Base-by-base conservation (phyloP, 1,139 yeast species). In the Cylindricascospora bacillispora region DNA sequence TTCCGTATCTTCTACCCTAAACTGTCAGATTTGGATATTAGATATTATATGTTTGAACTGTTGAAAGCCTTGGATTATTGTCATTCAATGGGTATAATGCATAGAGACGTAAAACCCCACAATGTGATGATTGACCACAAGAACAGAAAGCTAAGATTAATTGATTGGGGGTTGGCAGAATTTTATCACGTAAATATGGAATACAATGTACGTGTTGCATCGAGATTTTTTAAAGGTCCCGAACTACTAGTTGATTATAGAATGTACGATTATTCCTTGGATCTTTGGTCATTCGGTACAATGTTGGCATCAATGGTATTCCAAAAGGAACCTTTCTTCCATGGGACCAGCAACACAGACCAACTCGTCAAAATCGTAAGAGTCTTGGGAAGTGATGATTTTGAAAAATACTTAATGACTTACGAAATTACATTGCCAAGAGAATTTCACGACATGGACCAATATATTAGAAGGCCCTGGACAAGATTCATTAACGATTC, bases 101-200 rank as follows among this genome's bases (percentile, higher is more conserved):
- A 92, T 58, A 67, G 99, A 54, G 99, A 92, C 57, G 98, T 92
- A 38, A 92, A 92, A 57, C 98, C 98, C 17, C 97, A 92, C 54
- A 92, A 92, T 52, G 92, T 92, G 28, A 89, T 92, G 95, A 92
- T 92, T 49, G 98, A 92, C 55, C 97, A 89, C 43, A 72, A 72
- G 32, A 65, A 66, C 42, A 70, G 71, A 45, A 63, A 62, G 37
- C 62, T 92, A 43, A 70, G 95, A 41, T 68, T 92, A 40, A 92
- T 92, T 43, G 99, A 92, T 62, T 92, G 98, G 98, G 99, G 99
- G 7, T 65, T 92, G 36, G 98, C 98, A 3, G 99, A 92, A 56
- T 89, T 86, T 52, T 92, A 92, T 55, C 98, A 92, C 52, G 80
- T 85, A 5, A 93, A 93, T 14, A 82, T 81, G 42, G 95, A 85